A percentile compares a stretch with the other conserved stretches of the same genome.
These are phyloP conservation scores for Mycena filopes DNA, from an alignment of 768 basidiomycete species.

Conservation along the genomic window DNA sequence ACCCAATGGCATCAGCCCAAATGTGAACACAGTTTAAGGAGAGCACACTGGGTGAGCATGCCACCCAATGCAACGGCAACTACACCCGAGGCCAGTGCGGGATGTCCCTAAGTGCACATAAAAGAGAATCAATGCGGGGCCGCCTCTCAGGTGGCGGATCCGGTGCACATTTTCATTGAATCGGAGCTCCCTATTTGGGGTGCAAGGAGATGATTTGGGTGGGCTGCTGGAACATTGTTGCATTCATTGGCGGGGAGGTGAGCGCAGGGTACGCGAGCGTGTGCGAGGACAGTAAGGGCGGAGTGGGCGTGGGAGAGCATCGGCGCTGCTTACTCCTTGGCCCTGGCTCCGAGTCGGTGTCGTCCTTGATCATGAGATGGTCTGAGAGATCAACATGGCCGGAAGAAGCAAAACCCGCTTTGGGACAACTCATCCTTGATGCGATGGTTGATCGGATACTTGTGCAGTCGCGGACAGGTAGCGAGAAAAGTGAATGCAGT, in stretches of 20 bases:
- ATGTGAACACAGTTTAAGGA: slow-evolving; percentile 28
- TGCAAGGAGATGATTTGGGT: slow-evolving; percentile 75
- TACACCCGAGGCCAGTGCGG: slow-evolving; percentile 20
- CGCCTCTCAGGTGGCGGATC: slow-evolving; percentile 73
- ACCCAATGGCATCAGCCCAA: slow-evolving; percentile 28
- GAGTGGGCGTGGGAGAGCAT: background rate
- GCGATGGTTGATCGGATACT: too few relatives aligned
- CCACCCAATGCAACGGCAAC: slow-evolving; percentile 31
- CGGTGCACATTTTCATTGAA: slow-evolving; percentile 78
- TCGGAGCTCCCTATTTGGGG: slow-evolving; percentile 61
- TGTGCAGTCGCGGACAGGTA: too few relatives aligned
- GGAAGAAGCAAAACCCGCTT: background rate
- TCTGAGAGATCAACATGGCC: slow-evolving; percentile 24
- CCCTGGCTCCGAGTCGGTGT: slow-evolving; percentile 42
- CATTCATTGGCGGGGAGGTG: background rate
- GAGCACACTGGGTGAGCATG: slow-evolving; percentile 25
- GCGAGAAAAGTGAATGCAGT: too few relatives aligned
- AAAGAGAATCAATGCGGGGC: slow-evolving; percentile 74
- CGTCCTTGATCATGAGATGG: slow-evolving; percentile 9
- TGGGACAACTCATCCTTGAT: too few relatives aligned
- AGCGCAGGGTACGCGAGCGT: slow-evolving; percentile 20
- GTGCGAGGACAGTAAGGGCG: background rate
- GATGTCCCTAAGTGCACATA: slow-evolving; percentile 62
- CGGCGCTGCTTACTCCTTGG: slow-evolving; percentile 27
- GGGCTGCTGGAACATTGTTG: slow-evolving; percentile 74